phyloP scores from a whole-genome alignment of 148 eudicot genomes.

The Rhododendron williamsianum region DNA sequence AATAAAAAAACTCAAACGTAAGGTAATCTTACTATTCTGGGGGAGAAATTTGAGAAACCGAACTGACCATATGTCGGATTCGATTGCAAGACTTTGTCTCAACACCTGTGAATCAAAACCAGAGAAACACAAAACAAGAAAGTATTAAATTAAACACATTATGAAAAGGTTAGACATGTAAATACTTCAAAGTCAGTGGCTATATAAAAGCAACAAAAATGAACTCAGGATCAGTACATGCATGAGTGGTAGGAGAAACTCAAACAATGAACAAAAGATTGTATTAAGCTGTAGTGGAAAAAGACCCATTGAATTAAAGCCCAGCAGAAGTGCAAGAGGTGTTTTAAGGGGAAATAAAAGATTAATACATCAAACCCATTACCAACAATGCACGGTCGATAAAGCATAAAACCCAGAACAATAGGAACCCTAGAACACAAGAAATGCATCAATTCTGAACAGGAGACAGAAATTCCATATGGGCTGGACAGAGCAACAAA shows the following conservation, averaged over 20 bases:
- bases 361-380: background rate
- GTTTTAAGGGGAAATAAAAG: background rate
- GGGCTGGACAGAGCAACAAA: background rate
- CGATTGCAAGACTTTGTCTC: background rate
- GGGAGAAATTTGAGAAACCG: background rate
- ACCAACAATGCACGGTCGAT: background rate
- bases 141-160: background rate
- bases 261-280: background rate
- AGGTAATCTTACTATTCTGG: background rate
- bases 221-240: background rate
- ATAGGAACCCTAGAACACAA: conserved; percentile 7
- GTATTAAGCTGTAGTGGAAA: background rate
- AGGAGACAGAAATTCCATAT: background rate
- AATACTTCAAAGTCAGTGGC: background rate
- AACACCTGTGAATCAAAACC: conserved; percentile 5
- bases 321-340: background rate
- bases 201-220: background rate
- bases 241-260: background rate
- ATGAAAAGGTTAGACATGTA: background rate
- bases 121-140: background rate
- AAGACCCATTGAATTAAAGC: background rate
- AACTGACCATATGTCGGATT: background rate
- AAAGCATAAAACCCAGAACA: background rate
- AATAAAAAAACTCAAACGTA: background rate
- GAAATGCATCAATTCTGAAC: background rate